These are phyloP conservation scores for Herpetospermum pedunculosum DNA, from an alignment of 306 rosid genomes.

Conservation along the genomic window DNA sequence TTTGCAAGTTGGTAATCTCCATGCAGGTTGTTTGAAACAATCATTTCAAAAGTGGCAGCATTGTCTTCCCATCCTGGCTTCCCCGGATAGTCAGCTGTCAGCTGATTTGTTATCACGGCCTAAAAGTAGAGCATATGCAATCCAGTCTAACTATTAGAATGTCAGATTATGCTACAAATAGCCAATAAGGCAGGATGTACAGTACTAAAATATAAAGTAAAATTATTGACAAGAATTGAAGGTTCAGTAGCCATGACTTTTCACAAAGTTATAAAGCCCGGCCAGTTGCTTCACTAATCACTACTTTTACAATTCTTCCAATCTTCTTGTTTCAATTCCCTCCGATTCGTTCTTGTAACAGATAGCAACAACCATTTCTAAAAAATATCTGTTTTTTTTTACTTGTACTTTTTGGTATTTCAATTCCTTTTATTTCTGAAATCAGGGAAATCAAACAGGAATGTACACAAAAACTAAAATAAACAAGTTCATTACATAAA, in stretches of 20 bases:
- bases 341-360: no score
- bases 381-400: not conserved
- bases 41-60: conserved; percentile 72
- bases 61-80: conserved; percentile 85
- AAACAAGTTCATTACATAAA: not conserved
- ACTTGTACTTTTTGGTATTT: not conserved
- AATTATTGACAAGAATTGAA: not conserved
- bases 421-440: not conserved
- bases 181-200: not conserved
- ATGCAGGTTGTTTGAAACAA: conserved; percentile 46
- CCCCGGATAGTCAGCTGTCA: conserved; percentile 59
- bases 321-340: no score
- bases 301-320: not conserved
- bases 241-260: not conserved
- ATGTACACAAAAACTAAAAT: not conserved
- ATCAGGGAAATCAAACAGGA: not conserved
- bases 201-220: not conserved
- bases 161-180: not conserved
- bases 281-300: not conserved
- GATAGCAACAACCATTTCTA: no score
- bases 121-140: conserved; percentile 18
- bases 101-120: conserved; percentile 55
- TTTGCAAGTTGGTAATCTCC: conserved; percentile 96
- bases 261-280: not conserved
- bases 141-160: conserved; percentile 5